Evolutionary conservation across 768 basidiomycete genomes (phyloP), one percentile per base, ranked within the genome.

Genomic region (Lactarius indigo): DNA sequence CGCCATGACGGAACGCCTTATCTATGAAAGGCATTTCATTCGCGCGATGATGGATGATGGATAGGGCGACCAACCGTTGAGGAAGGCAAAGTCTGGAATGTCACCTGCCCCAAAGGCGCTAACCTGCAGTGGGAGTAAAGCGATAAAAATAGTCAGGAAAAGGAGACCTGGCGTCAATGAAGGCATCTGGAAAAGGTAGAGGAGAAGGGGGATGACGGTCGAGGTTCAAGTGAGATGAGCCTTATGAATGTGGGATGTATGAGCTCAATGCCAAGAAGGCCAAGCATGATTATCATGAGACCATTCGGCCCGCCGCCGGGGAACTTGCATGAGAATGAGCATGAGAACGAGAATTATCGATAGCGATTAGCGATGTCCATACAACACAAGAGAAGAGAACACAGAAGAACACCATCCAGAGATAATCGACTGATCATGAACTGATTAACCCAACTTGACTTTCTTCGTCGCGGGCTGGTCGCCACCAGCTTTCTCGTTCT

Each of bases 1-100:
- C 90, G 17, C 89, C 88, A 79, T 90, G 89, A 59, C 88, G 80
- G 76, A 87, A 91, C 0, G 89, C 89, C 74, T 88, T 90, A 75
- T 85, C 85, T 85, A 70, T 30, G 59, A 30, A 18, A 20, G 5
- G 33, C 41, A n/a, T 50, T 33, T 47, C 55, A 64, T 44, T 63
- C 39, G 59, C 63, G 39, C 41, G 47, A 41, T 35, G 28, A 47
- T 62, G 59, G 57, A 52, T 55, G 55, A 28, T 12, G 12, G 52
- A 28, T 65, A 44, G 61, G 28, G 59, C 15, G 15, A 50, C 78
- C 63, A 61, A 86, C 86, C 82, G 64, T 86, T 83, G 20, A 88
- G 79, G 76, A 86, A 90, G 26, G 88, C 82, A 70, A 87, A 90
- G 70, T 86, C 85, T 35, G 89, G 88, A 68, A 90, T 89, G 71